Base-by-base conservation (phyloP, 768 basidiomycete genomes). In the Amanita exitialis region DNA sequence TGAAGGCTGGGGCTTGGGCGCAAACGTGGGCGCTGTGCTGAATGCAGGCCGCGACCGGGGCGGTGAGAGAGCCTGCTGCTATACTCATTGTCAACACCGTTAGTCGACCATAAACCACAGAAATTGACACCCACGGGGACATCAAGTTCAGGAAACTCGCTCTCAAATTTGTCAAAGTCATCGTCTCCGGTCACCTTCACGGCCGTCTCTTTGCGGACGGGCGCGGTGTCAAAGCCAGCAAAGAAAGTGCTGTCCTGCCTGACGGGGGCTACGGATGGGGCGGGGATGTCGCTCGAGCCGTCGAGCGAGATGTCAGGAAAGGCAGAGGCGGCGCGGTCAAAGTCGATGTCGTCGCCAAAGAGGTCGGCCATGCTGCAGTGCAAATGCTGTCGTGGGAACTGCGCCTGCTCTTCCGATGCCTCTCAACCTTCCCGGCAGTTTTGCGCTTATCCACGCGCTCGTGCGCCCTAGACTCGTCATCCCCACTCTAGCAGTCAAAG, bases 281-380 rank as follows among this genome's bases (percentile, higher is more conserved):
- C 46, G 39, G 78, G 73, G 21, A 86, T 60, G 60, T 83, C 82
- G 56, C 70, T 73, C 16, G 69, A 66, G 34, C 79, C 85, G 54
- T 89, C 87, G 45, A 88, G 72, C 18, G 82, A 82, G 57, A 92
- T 88, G 61, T 90, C 90, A 30, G 90, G 90, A 65, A 91, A 92
- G 12, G 83, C 83, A 53, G 84, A 80, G 27, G 83, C 83, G n/a
- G 86, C 86, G 45, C 72, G 74, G 64, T 90, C 87, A 60, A 87
- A 85, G 70, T 91, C 89, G 59, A 90, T 81, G 21, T 85, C 80
- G 60, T 78, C 80, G 47, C 58, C 49, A 48, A 66, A 55, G 54
- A 65, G 58, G 59, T 67, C 59, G 57, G 49, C 25, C 66, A 67
- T 67, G 30, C 13, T 38, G 30, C 7, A 23, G 6, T n/a, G n/a